Base-by-base conservation (phyloP, 164 flowering plant species). In the Umbilicus rupestris region DNA sequence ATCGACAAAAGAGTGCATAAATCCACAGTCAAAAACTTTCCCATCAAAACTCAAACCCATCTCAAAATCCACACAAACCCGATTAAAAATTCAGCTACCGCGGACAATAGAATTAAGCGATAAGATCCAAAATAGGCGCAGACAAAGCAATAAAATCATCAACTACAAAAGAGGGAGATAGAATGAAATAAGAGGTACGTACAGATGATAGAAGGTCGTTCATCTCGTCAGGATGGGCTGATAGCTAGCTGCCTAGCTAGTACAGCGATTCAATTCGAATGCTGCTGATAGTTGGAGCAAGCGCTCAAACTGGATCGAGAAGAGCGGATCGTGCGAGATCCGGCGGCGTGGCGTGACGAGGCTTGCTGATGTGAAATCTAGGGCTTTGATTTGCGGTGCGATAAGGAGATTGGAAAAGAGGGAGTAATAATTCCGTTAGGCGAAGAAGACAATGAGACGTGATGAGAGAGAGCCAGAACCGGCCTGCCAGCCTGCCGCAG, bases 191-290 rank as follows among this genome's bases (percentile, higher is more conserved):
- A 47, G 7, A 47, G 52, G 7, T 1, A 19, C 5, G 52, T 47
- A 47, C 52, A 7, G 52, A 47, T 17, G 52, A 47, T 47, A 47
- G 52, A 47, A 47, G 52, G 22, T 47, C 52, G 52, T 47, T 47
- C 52, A 47, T 47, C 20, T 47, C 24, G 52, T 19, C 26, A n/a
- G 22, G 52, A 47, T 47, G 52, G 19, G 52, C 52, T 47, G 52
- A 24, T 16, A 47, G 52, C 24, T 0, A 5, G 6, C 7, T 17
- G 22, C 9, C 22, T 47, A 47, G 22, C 49, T 45, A 16, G 19
- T 16, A n/a, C 2, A 1, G 20, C 49, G 49, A 47, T 47, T n/a
- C 52, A 47, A 47, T 14, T 45, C 49, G 19, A 45, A 45, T 45
- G 49, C n/a, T 47, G 52, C 37, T 35, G 37, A 35, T 5, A 35